phyloP scores from a whole-genome alignment of 108 stramenopile genomes.

The Nitzschia inconspicua region DNA sequence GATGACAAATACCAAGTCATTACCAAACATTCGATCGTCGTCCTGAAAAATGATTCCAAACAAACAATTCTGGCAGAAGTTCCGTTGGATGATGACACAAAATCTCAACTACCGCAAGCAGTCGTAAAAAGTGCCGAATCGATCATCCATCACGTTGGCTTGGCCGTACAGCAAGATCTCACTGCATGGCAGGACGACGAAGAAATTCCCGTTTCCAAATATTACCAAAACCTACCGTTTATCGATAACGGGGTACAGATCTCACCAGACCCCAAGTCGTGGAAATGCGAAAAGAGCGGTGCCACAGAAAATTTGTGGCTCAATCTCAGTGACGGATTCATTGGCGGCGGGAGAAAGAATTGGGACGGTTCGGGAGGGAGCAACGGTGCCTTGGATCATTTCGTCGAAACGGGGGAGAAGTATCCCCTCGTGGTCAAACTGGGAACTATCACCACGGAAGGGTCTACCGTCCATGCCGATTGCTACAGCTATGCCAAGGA shows the following conservation, averaged over 20 bases:
- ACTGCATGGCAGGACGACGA: constrained; percentile 81
- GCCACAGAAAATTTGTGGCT: constrained; percentile 96
- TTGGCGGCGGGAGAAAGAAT: constrained; percentile 96
- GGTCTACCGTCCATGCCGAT: constrained; percentile 77
- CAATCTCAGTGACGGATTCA: constrained; percentile 94
- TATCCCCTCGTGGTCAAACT: constrained; percentile 98
- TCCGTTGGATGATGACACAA: constrained; percentile 53
- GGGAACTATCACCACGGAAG: constrained; percentile 94
- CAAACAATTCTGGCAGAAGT: constrained; percentile 37
- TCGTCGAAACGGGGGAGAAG: constrained; percentile 77
- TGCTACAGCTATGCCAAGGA: constrained; percentile 97
- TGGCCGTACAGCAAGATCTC: constrained; percentile 76
- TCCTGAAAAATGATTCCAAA: constrained; percentile 35
- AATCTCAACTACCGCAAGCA: constrained; percentile 52
- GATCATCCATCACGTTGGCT: constrained; percentile 86
- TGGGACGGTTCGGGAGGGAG: constrained; percentile 97
- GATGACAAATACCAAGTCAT: constrained; percentile 71
- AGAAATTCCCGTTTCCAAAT: constrained; percentile 69
- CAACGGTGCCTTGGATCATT: constrained; percentile 96
- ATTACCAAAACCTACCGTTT: constrained; percentile 58
- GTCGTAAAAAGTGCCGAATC: constrained; percentile 73
- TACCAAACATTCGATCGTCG: constrained; percentile 78
- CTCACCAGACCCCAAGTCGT: constrained; percentile 55
- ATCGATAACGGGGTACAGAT: constrained; percentile 78
- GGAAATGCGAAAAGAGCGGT: constrained; percentile 78